Conservation (phyloP, 2,329 filamentous ascomycete genomes). For the Paecilomyces sp. region DNA sequence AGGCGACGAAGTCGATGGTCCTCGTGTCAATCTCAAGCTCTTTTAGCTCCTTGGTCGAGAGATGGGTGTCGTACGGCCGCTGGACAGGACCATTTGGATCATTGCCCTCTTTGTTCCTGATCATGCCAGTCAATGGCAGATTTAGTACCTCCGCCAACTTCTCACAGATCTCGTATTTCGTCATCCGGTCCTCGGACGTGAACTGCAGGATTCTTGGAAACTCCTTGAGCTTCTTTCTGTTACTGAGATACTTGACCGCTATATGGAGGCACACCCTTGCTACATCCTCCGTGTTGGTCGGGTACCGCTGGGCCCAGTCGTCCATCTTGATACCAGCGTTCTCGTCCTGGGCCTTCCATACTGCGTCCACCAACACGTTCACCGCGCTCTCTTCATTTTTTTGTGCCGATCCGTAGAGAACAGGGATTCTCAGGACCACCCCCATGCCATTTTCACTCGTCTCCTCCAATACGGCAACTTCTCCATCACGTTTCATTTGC, state of each 20-base stretch:
- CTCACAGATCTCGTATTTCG: conserved; percentile 84
- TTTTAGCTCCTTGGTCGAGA: conserved; percentile 67
- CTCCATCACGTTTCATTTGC: conserved; percentile 65
- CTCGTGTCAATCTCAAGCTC: conserved; percentile 67
- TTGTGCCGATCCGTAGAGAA: conserved; percentile 74
- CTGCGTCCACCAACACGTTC: conserved; percentile 68
- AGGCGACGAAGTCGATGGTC: conserved; percentile 67
- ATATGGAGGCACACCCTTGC: conserved; percentile 71
- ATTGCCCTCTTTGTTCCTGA: conserved; percentile 60
- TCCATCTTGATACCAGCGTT: conserved; percentile 67
- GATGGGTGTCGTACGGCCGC: conserved; percentile 80
- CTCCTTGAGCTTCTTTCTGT: conserved; percentile 39
- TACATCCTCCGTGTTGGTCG: conserved; percentile 84
- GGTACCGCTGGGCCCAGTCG: conserved; percentile 76
- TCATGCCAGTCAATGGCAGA: conserved; percentile 60
- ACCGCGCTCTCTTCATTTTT: conserved; percentile 70
- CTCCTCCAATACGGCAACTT: conserved; percentile 61
- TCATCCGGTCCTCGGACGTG: conserved; percentile 76
- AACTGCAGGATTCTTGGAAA: conserved; percentile 74
- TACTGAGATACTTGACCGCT: conserved; percentile 58
- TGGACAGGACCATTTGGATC: conserved; percentile 65
- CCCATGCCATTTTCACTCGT: conserved; percentile 49
- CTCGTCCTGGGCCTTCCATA: conserved; percentile 64
- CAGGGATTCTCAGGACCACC: conserved; percentile 70
- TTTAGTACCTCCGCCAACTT: conserved; percentile 73